Evolutionary conservation across 2,329 filamentous ascomycete species (phyloP).

Genomic region (Zymoseptoria crescenta): DNA sequence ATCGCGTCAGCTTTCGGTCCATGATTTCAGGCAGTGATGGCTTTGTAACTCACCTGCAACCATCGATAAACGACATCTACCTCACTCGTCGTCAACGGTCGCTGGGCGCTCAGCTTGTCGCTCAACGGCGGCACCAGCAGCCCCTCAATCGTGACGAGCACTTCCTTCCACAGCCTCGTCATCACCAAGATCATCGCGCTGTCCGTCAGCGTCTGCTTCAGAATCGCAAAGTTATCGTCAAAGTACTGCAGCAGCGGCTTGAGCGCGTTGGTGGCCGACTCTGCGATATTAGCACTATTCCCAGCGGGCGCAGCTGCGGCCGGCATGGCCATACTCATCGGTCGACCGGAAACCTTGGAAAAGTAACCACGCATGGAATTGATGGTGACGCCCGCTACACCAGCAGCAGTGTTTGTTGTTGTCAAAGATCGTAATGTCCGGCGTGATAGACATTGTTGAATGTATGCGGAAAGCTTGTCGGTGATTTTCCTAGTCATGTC

Average conservation of each 20-base stretch:
- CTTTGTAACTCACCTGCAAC: constrained; percentile 52
- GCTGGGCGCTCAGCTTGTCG: constrained; percentile 84
- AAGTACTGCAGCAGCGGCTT: constrained; percentile 88
- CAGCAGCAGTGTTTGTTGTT: constrained; percentile 33
- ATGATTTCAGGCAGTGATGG: constrained; percentile 1
- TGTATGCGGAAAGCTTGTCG: constrained; percentile 94
- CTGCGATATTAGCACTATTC: constrained; percentile 46
- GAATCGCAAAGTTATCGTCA: constrained; percentile 96
- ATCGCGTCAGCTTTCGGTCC: not conserved
- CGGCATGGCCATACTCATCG: constrained; percentile 13
- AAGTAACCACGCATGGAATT: constrained; percentile 62
- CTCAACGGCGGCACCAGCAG: constrained; percentile 88
- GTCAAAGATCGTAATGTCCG: constrained; percentile 69
- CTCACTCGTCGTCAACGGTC: constrained; percentile 75
- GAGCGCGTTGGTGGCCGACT: constrained; percentile 72
- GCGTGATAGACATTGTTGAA: constrained; percentile 77
- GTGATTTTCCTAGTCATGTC: constrained; percentile 98
- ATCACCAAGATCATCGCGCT: constrained; percentile 98
- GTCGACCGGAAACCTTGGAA: constrained; percentile 33
- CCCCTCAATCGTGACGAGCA: constrained; percentile 80
- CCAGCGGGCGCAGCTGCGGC: not conserved
- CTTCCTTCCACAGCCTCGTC: constrained; percentile 97
- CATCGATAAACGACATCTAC: constrained; percentile 92
- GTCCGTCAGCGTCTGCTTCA: constrained; percentile 92
- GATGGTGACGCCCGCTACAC: constrained; percentile 52